A percentile compares a stretch with the other conserved stretches of the same genome.
These are phyloP conservation scores for Ceratobasidium sp. DNA, from an alignment of 1,284 basidiomycete genomes.

Conservation along the genomic window DNA sequence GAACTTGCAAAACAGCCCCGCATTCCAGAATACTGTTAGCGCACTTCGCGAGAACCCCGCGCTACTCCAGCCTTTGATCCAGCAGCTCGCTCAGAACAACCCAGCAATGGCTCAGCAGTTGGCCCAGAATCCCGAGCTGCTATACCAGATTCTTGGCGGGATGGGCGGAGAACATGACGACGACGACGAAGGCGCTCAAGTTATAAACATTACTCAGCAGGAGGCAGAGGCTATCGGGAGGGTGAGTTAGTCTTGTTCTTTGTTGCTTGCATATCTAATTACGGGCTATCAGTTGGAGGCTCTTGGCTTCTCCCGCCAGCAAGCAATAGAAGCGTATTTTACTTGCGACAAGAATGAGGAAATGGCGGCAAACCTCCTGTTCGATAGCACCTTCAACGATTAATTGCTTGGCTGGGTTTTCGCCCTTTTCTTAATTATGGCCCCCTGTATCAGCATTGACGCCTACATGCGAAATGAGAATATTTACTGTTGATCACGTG, in stretches of 20 bases:
- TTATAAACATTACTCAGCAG: slow-evolving; percentile 80
- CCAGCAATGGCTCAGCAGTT: slow-evolving; percentile 75
- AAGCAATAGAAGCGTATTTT: slow-evolving; percentile 84
- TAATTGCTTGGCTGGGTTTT: background rate
- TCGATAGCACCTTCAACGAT: slow-evolving; percentile 69
- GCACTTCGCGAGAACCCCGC: slow-evolving; percentile 78
- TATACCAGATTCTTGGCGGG: slow-evolving; percentile 67
- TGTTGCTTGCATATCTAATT: background rate
- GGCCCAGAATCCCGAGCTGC: slow-evolving; percentile 71
- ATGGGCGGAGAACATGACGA: slow-evolving; percentile 48
- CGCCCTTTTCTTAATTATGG: background rate
- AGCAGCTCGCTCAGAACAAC: slow-evolving; percentile 78
- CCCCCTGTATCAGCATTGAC: background rate
- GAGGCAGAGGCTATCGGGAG: slow-evolving; percentile 86
- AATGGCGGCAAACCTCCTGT: slow-evolving; percentile 89
- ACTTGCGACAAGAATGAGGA: slow-evolving; percentile 96
- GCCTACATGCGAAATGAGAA: slow-evolving; percentile 19
- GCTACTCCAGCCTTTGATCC: slow-evolving; percentile 77
- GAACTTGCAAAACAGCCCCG: slow-evolving; percentile 64
- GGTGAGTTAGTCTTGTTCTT: slow-evolving; percentile 56
- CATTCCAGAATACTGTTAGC: slow-evolving; percentile 72
- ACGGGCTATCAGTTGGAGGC: slow-evolving; percentile 68
- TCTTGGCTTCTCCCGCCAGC: slow-evolving; percentile 83
- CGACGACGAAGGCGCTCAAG: slow-evolving; percentile 60
- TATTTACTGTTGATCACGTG: slow-evolving; percentile 21